A percentile compares a stretch with the other conserved stretches of the same genome.
phyloP scores from a whole-genome alignment of 805 yeast species.

The Lipomyces japonicus region DNA sequence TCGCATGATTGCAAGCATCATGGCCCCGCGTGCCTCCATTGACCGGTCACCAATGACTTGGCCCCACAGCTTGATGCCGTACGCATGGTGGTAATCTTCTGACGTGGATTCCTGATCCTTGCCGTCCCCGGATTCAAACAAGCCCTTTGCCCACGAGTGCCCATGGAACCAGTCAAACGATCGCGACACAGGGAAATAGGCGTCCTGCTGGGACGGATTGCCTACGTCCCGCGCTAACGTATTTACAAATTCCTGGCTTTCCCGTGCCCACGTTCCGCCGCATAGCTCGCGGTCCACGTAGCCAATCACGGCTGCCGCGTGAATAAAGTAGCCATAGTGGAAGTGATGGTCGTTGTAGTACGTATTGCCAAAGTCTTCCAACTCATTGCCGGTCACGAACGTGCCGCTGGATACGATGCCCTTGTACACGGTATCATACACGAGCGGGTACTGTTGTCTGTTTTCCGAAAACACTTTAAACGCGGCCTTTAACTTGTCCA shows the following conservation, averaged over 20 bases:
- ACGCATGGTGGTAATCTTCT: conserved; percentile 68
- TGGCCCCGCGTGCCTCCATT: conserved; percentile 53
- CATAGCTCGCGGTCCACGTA: conserved; percentile 53
- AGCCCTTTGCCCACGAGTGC: conserved; percentile 72
- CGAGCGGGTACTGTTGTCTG: conserved; percentile 65
- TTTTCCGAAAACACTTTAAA: conserved; percentile 65
- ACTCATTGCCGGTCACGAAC: conserved; percentile 36
- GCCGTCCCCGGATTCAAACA: conserved; percentile 61
- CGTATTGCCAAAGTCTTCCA: conserved; percentile 72
- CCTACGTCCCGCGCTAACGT: conserved; percentile 63
- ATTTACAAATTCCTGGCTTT: conserved; percentile 55
- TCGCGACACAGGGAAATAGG: conserved; percentile 63
- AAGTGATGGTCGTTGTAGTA: conserved; percentile 84
- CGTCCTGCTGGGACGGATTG: conserved; percentile 51
- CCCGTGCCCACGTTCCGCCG: conserved; percentile 54
- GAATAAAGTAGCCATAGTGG: conserved; percentile 79
- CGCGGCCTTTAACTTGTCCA: conserved; percentile 61
- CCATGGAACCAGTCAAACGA: conserved; percentile 71
- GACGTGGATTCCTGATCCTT: conserved; percentile 68
- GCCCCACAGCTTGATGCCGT: conserved; percentile 71
- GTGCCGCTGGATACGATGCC: conserved; percentile 58
- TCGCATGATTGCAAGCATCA: conserved; percentile 56
- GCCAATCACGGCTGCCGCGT: conserved; percentile 76
- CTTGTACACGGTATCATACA: conserved; percentile 52
- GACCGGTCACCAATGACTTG: conserved; percentile 48